A percentile compares a stretch with the other conserved stretches of the same genome.
These are phyloP conservation scores for Fusarium burgessii DNA, from an alignment of 2,329 filamentous ascomycete genomes.

Conservation along the genomic window DNA sequence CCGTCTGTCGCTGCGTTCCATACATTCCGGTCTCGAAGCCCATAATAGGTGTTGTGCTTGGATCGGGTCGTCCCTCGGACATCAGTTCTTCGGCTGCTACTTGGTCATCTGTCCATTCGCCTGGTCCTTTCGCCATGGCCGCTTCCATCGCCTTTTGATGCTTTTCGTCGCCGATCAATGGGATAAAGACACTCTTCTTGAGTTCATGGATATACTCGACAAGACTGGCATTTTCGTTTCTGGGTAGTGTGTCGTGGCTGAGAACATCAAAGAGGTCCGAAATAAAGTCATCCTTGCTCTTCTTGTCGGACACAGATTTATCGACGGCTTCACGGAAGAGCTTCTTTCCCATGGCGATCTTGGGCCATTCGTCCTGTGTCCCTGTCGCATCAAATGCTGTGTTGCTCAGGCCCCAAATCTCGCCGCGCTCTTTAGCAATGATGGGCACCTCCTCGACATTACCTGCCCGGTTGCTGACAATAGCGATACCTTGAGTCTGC, in stretches of 20 bases:
- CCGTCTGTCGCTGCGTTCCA: slow-evolving; percentile 73
- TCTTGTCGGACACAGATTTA: slow-evolving; percentile 52
- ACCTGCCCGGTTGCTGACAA: slow-evolving; percentile 72
- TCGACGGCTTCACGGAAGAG: slow-evolving; percentile 59
- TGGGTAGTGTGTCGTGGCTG: slow-evolving; percentile 68
- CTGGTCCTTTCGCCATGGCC: slow-evolving; percentile 53
- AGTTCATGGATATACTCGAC: slow-evolving; percentile 66
- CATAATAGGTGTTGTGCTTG: slow-evolving; percentile 47
- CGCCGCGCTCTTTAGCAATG: slow-evolving; percentile 63
- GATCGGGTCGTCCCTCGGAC: slow-evolving; percentile 55
- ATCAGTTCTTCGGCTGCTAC: slow-evolving; percentile 53
- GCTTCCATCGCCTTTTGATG: slow-evolving; percentile 60
- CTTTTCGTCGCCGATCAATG: slow-evolving; percentile 64
- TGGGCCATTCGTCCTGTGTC: slow-evolving; percentile 67
- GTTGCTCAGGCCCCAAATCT: slow-evolving; percentile 73
- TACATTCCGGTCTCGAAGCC: slow-evolving; percentile 71
- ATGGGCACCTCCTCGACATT: slow-evolving; percentile 67
- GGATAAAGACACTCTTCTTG: slow-evolving; percentile 72
- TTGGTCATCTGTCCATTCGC: slow-evolving; percentile 54
- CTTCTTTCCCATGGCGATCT: slow-evolving; percentile 65
- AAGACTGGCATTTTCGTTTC: slow-evolving; percentile 57
- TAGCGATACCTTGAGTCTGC: slow-evolving; percentile 65
- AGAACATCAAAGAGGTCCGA: slow-evolving; percentile 65
- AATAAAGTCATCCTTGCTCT: slow-evolving; percentile 62
- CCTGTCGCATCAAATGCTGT: slow-evolving; percentile 62